Conservation (phyloP, 2,329 filamentous ascomycete genomes). For the Phaeosphaeriaceae sp. region DNA sequence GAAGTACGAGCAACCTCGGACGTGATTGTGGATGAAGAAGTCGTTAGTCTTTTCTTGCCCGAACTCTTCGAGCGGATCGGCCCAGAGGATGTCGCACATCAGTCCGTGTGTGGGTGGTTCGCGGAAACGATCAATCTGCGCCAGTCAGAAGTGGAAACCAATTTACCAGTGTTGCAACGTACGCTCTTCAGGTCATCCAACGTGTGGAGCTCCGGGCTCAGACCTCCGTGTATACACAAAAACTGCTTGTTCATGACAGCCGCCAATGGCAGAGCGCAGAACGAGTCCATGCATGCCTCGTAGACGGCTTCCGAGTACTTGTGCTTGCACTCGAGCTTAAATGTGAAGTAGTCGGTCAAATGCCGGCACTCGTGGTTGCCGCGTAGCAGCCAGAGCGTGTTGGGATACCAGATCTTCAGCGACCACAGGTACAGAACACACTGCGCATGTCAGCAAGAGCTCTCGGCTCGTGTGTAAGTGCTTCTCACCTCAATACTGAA, state of each 20-base stretch:
- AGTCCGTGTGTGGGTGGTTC: conserved; percentile 96
- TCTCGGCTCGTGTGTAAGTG: not conserved
- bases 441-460: conserved; percentile 51
- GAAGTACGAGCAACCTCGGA: conserved; percentile 98
- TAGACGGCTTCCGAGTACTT: conserved; percentile 98
- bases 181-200: conserved; percentile 91
- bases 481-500: conserved; percentile 86
- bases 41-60: conserved; percentile 98
- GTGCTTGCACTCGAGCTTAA: conserved; percentile 99
- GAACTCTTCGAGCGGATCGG: conserved; percentile 96
- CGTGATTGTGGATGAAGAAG: conserved; percentile 97
- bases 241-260: conserved; percentile 99
- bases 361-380: conserved; percentile 99
- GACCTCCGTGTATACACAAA: conserved; percentile 93
- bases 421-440: conserved; percentile 98
- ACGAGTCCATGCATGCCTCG: conserved; percentile 98
- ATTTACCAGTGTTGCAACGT: conserved; percentile 42
- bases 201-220: conserved; percentile 95
- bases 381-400: conserved; percentile 94
- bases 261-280: conserved; percentile 90
- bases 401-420: conserved; percentile 98
- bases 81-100: conserved; percentile 99
- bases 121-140: conserved; percentile 92
- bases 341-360: conserved; percentile 99
- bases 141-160: conserved; percentile 25